Evolutionary conservation across 2,329 filamentous ascomycete species (phyloP).

Genomic region (Xylaria sp.): DNA sequence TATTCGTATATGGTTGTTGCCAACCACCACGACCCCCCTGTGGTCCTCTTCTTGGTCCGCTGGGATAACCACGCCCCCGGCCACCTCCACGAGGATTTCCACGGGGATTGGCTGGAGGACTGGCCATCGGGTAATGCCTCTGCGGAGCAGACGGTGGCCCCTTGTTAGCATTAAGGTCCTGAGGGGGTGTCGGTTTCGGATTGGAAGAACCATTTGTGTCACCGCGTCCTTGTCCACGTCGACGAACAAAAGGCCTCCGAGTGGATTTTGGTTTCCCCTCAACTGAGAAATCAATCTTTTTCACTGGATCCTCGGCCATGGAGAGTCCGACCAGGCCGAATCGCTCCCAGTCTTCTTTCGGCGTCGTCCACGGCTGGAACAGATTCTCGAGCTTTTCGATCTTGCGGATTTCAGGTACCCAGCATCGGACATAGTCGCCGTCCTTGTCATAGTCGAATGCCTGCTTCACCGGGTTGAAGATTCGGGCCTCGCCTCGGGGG

Average conservation of each 20-base stretch:
- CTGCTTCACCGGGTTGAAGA: slow-evolving; percentile 86
- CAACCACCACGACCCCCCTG: slow-evolving; percentile 41
- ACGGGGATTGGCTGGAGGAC: slow-evolving; percentile 35
- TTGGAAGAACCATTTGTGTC: slow-evolving; percentile 19
- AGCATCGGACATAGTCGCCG: slow-evolving; percentile 75
- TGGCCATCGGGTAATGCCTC: not conserved
- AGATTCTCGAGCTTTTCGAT: slow-evolving; percentile 66
- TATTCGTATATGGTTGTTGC: slow-evolving; percentile 29
- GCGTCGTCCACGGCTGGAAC: slow-evolving; percentile 76
- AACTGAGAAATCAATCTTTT: slow-evolving; percentile 71
- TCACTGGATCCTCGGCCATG: slow-evolving; percentile 74
- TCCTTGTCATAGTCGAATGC: slow-evolving; percentile 78
- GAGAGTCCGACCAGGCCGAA: slow-evolving; percentile 66
- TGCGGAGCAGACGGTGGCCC: slow-evolving; percentile 16
- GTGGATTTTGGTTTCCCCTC: slow-evolving; percentile 58
- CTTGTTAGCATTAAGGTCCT: slow-evolving; percentile 1
- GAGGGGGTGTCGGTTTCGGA: slow-evolving; percentile 17
- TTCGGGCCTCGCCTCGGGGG: slow-evolving; percentile 73
- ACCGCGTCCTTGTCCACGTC: slow-evolving; percentile 45
- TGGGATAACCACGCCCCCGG: slow-evolving; percentile 42
- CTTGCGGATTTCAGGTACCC: slow-evolving; percentile 73
- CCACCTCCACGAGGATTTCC: slow-evolving; percentile 43
- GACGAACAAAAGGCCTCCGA: slow-evolving; percentile 49
- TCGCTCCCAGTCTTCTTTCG: slow-evolving; percentile 64
- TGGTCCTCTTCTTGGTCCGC: slow-evolving; percentile 40